A percentile compares a stretch with the other conserved stretches of the same genome.
These are phyloP conservation scores for Suhomyces wounanorum DNA, from an alignment of 1,139 yeast genomes.

Conservation along the genomic window DNA sequence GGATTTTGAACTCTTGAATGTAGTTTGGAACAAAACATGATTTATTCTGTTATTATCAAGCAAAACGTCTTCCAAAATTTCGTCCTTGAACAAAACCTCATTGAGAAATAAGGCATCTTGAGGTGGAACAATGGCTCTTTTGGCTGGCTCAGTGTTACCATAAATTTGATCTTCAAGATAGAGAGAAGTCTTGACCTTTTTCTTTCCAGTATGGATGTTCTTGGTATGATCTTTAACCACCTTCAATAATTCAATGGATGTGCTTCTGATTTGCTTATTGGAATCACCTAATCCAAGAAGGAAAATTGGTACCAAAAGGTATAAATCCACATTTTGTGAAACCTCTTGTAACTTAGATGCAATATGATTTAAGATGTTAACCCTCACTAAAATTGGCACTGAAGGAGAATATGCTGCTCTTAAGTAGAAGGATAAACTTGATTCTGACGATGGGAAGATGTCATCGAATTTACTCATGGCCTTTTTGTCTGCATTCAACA, in stretches of 20 bases:
- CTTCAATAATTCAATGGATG: constrained; percentile 27
- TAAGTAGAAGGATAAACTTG: constrained; percentile 56
- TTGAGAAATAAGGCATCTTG: constrained; percentile 59
- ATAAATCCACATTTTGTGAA: constrained; percentile 27
- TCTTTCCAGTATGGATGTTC: constrained; percentile 22
- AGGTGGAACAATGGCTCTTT: constrained; percentile 60
- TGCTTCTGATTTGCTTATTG: constrained; percentile 31
- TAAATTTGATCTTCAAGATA: constrained; percentile 47
- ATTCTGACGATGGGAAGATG: constrained; percentile 33
- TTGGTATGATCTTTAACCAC: constrained; percentile 23
- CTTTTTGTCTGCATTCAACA: constrained; percentile 26
- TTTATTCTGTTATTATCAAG: constrained; percentile 33
- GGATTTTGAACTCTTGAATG: constrained; percentile 33
- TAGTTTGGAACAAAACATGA: constrained; percentile 27
- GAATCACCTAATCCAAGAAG: constrained; percentile 39
- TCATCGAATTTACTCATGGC: constrained; percentile 24
- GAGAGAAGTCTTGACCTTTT: constrained; percentile 27
- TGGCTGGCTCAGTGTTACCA: constrained; percentile 39
- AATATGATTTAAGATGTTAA: constrained; percentile 46
- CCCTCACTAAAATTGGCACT: constrained; percentile 58
- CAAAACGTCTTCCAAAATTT: constrained; percentile 29
- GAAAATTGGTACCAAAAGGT: constrained; percentile 40
- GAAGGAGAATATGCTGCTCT: constrained; percentile 58
- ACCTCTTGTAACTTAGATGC: constrained; percentile 37
- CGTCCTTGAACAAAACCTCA: constrained; percentile 37